Evolutionary conservation across 139 green algal species (phyloP).

Genomic region (Coccomyxa sp.): DNA sequence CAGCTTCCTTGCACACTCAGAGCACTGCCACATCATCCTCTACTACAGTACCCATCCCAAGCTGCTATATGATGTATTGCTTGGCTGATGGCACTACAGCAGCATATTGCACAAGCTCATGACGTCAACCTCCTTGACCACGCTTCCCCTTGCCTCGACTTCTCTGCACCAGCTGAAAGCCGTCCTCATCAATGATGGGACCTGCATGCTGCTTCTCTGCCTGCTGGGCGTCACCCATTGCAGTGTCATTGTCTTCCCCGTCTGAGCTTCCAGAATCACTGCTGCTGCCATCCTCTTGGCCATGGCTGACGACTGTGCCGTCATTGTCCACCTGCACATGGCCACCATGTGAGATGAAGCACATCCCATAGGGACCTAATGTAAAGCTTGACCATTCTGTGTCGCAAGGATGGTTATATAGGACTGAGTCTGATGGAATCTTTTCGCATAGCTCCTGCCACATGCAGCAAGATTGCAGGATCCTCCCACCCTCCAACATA

Average conservation of each 20-base stretch:
- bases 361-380: not conserved
- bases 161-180: conserved; percentile 62
- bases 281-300: conserved; percentile 29
- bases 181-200: conserved; percentile 61
- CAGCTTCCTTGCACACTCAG: too few relatives aligned
- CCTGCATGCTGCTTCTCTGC: conserved; percentile 5
- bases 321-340: conserved; percentile 49
- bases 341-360: not conserved
- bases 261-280: conserved; percentile 17
- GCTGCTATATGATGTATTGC: too few relatives aligned
- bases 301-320: conserved; percentile 39
- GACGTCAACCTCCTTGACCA: too few relatives aligned
- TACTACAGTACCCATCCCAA: too few relatives aligned
- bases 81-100: too few relatives aligned
- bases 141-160: too few relatives aligned
- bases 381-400: not conserved
- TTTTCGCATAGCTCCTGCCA: not conserved
- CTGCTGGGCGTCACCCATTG: not conserved
- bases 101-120: too few relatives aligned
- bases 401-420: not conserved
- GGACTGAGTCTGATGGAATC: not conserved
- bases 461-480: not conserved
- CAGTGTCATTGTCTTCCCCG: conserved; percentile 27
- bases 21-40: too few relatives aligned
- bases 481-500: not conserved